Conservation (phyloP, 768 basidiomycete genomes). For the Mycena belliarum region DNA sequence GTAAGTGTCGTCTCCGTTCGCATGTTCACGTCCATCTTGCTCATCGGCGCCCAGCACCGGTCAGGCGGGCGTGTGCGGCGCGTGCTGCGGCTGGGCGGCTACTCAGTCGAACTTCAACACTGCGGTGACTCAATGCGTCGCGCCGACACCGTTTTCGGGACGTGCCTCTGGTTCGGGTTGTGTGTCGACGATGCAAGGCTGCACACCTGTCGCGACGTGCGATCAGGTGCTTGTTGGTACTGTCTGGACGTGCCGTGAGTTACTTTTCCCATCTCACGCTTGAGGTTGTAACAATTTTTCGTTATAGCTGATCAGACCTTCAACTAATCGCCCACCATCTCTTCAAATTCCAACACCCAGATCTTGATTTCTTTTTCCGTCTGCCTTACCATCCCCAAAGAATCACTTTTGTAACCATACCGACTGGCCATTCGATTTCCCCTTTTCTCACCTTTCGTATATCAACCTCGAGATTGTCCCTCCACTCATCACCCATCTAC, state of each 20-base stretch:
- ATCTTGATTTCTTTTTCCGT: too few species aligned
- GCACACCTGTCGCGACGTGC: not conserved
- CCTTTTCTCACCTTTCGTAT: too few species aligned
- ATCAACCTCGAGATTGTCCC: too few species aligned
- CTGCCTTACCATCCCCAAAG: too few species aligned
- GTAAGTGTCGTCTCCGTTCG: not conserved
- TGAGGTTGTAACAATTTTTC: too few species aligned
- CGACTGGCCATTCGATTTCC: too few species aligned
- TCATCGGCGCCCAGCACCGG: not conserved
- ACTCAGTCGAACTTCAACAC: not conserved
- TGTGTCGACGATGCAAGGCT: not conserved
- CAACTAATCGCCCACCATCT: too few species aligned
- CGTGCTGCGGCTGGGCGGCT: not conserved
- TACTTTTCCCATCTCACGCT: not conserved
- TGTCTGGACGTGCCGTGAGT: slow-evolving; percentile 1
- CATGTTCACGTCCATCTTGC: not conserved
- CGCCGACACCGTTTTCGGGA: not conserved
- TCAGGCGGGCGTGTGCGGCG: not conserved
- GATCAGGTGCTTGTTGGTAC: not conserved
- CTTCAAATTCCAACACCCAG: too few species aligned
- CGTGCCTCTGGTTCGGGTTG: not conserved
- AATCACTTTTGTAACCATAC: too few species aligned
- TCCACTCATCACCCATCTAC: too few species aligned
- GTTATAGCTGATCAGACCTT: too few species aligned
- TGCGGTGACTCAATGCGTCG: not conserved